Evolutionary conservation across 2,329 filamentous ascomycete genomes (phyloP).

Genomic region (Diaporthe nobilis): DNA sequence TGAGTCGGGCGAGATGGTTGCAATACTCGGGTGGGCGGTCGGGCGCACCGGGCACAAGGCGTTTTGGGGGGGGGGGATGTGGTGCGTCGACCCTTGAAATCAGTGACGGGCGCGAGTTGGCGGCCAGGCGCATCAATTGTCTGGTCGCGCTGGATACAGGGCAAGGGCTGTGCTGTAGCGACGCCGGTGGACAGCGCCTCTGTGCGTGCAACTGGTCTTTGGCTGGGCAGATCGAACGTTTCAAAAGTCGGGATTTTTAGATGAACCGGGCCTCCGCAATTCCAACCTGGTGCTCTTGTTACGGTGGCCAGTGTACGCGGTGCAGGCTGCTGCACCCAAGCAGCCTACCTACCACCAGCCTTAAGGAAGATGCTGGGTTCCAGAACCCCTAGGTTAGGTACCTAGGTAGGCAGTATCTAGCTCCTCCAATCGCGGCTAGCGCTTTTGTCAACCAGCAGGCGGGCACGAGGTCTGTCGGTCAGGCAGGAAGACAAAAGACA

Average conservation of each 20-base stretch:
- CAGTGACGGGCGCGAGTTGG: background rate
- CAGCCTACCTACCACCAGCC: background rate
- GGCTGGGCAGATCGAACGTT: constrained; percentile 31
- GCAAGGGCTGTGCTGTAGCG: constrained; percentile 16
- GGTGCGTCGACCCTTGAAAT: constrained; percentile 7
- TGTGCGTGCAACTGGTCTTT: constrained; percentile 10
- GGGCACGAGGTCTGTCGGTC: background rate
- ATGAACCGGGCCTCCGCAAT: constrained; percentile 26
- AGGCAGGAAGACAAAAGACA: background rate
- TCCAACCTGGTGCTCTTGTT: background rate
- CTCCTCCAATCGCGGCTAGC: constrained; percentile 27
- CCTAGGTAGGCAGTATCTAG: background rate
- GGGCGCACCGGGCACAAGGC: constrained; percentile 23
- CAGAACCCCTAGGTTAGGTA: background rate
- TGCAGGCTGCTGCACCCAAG: background rate
- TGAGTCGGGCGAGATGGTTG: constrained; percentile 18
- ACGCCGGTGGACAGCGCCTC: constrained; percentile 3
- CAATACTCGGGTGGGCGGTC: constrained; percentile 21
- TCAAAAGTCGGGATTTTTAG: constrained; percentile 29
- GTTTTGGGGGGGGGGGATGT: background rate
- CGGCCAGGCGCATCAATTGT: constrained; percentile 18
- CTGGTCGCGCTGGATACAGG: constrained; percentile 21
- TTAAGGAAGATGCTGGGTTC: background rate
- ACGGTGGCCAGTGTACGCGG: background rate
- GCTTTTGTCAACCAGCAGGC: constrained; percentile 18